phyloP scores from a whole-genome alignment of 2,329 filamentous ascomycete genomes.

The Calonectria crousiana region DNA sequence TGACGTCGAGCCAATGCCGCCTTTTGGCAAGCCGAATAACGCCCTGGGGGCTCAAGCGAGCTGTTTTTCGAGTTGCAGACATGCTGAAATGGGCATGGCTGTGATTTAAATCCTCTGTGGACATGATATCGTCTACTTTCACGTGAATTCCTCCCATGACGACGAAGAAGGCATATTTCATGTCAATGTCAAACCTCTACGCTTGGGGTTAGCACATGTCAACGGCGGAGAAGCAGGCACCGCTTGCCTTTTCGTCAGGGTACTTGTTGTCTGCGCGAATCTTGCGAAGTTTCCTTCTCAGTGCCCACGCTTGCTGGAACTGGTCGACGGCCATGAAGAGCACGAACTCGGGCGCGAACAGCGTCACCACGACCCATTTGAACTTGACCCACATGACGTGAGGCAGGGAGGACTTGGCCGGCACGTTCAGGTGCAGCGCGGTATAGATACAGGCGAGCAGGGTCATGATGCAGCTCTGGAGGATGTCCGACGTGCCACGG shows the following conservation, averaged over 20 bases:
- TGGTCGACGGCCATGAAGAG: constrained; percentile 33
- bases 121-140: background rate
- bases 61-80: background rate
- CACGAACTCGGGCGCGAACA: constrained; percentile 50
- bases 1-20: constrained; percentile 22
- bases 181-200: background rate
- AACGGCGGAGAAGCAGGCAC: background rate
- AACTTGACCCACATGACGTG: constrained; percentile 33
- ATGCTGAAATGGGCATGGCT: too few species aligned
- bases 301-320: background rate
- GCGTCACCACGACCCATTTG: constrained; percentile 45
- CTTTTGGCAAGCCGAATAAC: constrained; percentile 21
- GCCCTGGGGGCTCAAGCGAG: background rate
- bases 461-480: constrained; percentile 51
- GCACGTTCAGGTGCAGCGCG: constrained; percentile 53
- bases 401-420: constrained; percentile 20
- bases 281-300: background rate
- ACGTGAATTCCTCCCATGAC: background rate
- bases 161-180: background rate
- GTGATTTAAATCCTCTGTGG: background rate
- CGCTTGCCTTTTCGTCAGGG: background rate
- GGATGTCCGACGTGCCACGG: constrained; percentile 47
- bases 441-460: constrained; percentile 52
- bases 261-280: background rate
- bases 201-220: background rate